Evolutionary conservation across 2,329 filamentous ascomycete species (phyloP).

Genomic region (Septoria linicola): DNA sequence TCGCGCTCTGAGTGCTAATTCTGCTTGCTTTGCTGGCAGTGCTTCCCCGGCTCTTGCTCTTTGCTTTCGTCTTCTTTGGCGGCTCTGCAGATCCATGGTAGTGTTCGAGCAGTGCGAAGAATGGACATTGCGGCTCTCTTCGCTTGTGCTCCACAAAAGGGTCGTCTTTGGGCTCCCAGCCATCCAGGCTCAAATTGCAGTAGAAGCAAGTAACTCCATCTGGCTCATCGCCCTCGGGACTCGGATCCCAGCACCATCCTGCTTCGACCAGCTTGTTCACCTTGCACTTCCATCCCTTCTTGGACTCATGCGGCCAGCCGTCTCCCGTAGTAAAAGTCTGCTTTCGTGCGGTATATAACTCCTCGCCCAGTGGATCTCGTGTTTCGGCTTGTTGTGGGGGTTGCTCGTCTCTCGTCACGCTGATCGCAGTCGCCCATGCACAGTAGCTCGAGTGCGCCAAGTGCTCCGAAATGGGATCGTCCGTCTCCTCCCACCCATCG

Average conservation of each 20-base stretch:
- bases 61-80: conserved; percentile 36
- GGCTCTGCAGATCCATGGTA: conserved; percentile 32
- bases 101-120: conserved; percentile 67
- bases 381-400: conserved; percentile 63
- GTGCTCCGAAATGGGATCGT: conserved; percentile 82
- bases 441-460: conserved; percentile 78
- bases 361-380: conserved; percentile 66
- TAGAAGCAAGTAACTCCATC: conserved; percentile 92
- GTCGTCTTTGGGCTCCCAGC: conserved; percentile 91
- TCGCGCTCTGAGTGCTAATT: conserved; percentile 49
- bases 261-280: conserved; percentile 86
- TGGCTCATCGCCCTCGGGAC: conserved; percentile 64
- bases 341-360: conserved; percentile 73
- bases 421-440: conserved; percentile 75
- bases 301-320: conserved; percentile 84
- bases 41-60: conserved; percentile 28
- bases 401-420: conserved; percentile 54
- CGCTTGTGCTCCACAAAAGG: conserved; percentile 86
- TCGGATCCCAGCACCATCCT: conserved; percentile 92
- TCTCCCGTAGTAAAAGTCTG: conserved; percentile 70
- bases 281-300: conserved; percentile 87
- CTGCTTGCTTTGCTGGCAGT: conserved; percentile 68
- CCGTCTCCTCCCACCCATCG: conserved; percentile 87
- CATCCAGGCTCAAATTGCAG: conserved; percentile 84
- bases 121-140: conserved; percentile 75